These are phyloP conservation scores for Naematelia aurantialba DNA, from an alignment of 768 basidiomycete genomes.

Conservation along the genomic window DNA sequence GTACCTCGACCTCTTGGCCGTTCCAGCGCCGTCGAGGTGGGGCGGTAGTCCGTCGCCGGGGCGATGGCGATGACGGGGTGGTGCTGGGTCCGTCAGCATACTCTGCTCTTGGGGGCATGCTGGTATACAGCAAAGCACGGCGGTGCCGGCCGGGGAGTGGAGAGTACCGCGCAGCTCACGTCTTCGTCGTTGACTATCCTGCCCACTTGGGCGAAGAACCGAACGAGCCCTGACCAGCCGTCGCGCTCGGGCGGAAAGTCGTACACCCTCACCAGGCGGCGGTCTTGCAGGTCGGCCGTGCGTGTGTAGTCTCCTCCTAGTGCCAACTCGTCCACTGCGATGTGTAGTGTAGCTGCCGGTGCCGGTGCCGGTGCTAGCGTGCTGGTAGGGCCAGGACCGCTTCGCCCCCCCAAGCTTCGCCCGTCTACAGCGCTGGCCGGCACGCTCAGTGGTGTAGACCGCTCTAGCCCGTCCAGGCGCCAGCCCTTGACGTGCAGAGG, in stretches of 20 bases:
- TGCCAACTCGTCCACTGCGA: neutral
- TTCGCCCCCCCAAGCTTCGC: no score
- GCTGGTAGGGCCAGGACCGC: no score
- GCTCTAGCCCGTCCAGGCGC: constrained; percentile 30
- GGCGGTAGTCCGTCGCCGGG: constrained; percentile 27
- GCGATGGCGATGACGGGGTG: constrained; percentile 33
- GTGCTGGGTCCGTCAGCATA: constrained; percentile 22
- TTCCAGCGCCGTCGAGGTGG: neutral
- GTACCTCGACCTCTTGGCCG: constrained; percentile 1
- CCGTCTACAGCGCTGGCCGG: no score
- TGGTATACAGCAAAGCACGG: no score
- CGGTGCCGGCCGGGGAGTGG: no score
- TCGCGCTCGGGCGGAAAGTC: constrained; percentile 18
- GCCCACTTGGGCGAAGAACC: constrained; percentile 6
- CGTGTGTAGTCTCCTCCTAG: neutral
- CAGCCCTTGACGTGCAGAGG: constrained; percentile 38
- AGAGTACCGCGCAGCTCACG: constrained; percentile 20
- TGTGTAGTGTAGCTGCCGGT: neutral
- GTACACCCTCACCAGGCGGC: constrained; percentile 27
- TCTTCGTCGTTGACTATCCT: constrained; percentile 25
- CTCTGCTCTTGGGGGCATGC: no score
- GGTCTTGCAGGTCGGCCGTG: constrained; percentile 26
- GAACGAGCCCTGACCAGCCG: constrained; percentile 25
- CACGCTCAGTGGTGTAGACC: no score
- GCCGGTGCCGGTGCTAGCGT: no score